Percentiles rank a stretch among this genome's conserved stretches.
phyloP scores from a whole-genome alignment of 1,284 basidiomycete species.

The Vanrija humicola region DNA sequence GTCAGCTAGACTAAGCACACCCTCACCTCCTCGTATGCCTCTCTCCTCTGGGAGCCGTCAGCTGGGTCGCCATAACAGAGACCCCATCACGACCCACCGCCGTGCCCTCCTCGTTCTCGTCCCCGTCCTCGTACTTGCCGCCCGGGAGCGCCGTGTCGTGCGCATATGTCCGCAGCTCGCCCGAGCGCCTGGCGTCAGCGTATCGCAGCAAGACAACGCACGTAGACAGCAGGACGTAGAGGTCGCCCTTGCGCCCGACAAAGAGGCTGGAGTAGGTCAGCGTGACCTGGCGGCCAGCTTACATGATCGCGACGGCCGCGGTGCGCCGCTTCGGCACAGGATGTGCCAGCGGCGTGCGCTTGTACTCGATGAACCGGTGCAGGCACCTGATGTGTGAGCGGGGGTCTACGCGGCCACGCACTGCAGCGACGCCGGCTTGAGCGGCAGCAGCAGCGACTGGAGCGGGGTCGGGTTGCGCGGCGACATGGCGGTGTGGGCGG shows the following conservation, averaged over 20 bases:
- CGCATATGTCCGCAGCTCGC: constrained; percentile 66
- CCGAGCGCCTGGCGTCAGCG: constrained; percentile 57
- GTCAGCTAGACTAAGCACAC: background rate
- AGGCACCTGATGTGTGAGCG: constrained; percentile 29
- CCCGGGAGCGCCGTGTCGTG: constrained; percentile 81
- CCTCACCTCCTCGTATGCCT: constrained; percentile 66
- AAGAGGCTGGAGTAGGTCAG: constrained; percentile 54
- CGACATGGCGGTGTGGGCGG: constrained; percentile 5
- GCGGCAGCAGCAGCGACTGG: constrained; percentile 35
- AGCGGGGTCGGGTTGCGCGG: constrained; percentile 27
- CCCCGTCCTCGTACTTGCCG: constrained; percentile 67
- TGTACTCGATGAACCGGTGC: constrained; percentile 33
- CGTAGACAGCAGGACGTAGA: constrained; percentile 66
- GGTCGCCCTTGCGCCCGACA: constrained; percentile 70
- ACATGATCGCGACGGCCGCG: constrained; percentile 44
- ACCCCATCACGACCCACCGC: constrained; percentile 57
- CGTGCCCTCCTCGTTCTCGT: constrained; percentile 67
- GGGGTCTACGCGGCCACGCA: constrained; percentile 8
- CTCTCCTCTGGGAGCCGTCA: constrained; percentile 57
- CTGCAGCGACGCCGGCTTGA: constrained; percentile 43
- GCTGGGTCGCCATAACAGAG: background rate
- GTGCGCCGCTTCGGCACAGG: constrained; percentile 30
- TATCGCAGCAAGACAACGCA: constrained; percentile 2
- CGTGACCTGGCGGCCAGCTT: background rate
- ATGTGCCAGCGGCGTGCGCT: constrained; percentile 12